Evolutionary conservation across 73 alveolate genomes (phyloP).

Genomic region (Blepharisma stoltei): DNA sequence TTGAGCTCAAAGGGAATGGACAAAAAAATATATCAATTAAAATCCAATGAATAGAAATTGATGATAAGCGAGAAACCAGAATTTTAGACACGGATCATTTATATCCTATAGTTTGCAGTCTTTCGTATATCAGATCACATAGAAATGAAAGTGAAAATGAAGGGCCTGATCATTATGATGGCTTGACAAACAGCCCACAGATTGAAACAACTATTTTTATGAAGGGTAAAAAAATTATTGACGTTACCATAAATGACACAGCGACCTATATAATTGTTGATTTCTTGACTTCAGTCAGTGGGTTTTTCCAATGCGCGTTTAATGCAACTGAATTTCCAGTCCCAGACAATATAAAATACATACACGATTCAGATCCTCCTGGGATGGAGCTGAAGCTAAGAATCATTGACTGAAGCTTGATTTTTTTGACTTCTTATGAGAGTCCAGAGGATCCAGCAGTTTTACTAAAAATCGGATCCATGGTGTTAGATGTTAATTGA

Average conservation of each 20-base stretch:
- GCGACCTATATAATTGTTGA: neutral
- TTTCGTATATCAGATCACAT: no score
- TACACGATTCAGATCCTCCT: neutral
- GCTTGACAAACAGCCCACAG: neutral
- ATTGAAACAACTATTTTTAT: neutral
- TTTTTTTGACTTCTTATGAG: neutral
- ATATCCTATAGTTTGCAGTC: no score
- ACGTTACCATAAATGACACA: neutral
- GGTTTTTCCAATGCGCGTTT: constrained; percentile 4
- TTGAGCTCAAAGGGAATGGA: no score
- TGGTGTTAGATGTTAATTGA: neutral
- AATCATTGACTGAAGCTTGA: neutral
- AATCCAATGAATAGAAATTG: no score
- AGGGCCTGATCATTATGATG: no score
- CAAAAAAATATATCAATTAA: no score
- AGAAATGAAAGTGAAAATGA: no score
- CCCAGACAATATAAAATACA: neutral
- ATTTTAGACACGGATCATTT: no score
- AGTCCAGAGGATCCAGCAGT: neutral
- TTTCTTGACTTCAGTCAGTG: neutral
- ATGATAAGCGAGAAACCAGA: no score
- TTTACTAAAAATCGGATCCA: neutral
- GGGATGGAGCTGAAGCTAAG: constrained; percentile 15
- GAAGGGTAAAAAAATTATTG: neutral
- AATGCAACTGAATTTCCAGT: neutral